Evolutionary conservation across 208 protist genomes (phyloP).

Genomic region (Trypanosoma mega): DNA sequence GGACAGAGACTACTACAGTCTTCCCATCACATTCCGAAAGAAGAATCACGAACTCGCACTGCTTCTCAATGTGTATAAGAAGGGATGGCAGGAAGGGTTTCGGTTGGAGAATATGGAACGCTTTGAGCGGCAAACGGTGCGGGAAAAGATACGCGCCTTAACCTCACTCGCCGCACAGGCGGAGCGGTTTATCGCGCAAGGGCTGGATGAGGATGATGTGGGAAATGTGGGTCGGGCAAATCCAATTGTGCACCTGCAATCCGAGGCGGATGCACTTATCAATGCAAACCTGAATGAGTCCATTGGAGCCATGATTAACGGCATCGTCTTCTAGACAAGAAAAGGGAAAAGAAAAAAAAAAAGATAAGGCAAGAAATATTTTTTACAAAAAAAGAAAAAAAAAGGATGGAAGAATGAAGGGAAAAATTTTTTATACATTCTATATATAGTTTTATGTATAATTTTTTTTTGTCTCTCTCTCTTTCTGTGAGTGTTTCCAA

Average conservation of each 20-base stretch:
- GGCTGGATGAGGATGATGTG: slow-evolving; percentile 85
- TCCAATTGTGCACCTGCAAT: slow-evolving; percentile 75
- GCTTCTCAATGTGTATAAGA: slow-evolving; percentile 99
- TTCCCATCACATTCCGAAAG: slow-evolving; percentile 99
- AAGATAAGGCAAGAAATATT: too few species aligned
- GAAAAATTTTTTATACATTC: too few species aligned
- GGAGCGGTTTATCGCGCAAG: slow-evolving; percentile 81
- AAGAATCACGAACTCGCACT: slow-evolving; percentile 99
- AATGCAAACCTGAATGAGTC: slow-evolving; percentile 80
- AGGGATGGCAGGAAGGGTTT: slow-evolving; percentile 98
- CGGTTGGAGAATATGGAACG: slow-evolving; percentile 72
- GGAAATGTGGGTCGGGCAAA: slow-evolving; percentile 84
- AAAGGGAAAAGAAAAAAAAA: slow-evolving; percentile 11
- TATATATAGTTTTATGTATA: too few species aligned
- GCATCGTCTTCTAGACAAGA: slow-evolving; percentile 74
- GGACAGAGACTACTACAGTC: slow-evolving; percentile 99
- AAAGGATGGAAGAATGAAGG: too few species aligned
- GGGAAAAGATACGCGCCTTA: slow-evolving; percentile 71
- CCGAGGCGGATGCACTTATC: slow-evolving; percentile 74
- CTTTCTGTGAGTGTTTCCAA: too few species aligned
- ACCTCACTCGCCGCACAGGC: slow-evolving; percentile 70
- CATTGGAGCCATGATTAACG: slow-evolving; percentile 87
- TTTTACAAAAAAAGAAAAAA: too few species aligned
- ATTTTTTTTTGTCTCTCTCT: too few species aligned
- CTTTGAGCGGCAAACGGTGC: slow-evolving; percentile 60